phyloP scores from a whole-genome alignment of 305 asterid genomes.

The Euphrasia arctica region DNA sequence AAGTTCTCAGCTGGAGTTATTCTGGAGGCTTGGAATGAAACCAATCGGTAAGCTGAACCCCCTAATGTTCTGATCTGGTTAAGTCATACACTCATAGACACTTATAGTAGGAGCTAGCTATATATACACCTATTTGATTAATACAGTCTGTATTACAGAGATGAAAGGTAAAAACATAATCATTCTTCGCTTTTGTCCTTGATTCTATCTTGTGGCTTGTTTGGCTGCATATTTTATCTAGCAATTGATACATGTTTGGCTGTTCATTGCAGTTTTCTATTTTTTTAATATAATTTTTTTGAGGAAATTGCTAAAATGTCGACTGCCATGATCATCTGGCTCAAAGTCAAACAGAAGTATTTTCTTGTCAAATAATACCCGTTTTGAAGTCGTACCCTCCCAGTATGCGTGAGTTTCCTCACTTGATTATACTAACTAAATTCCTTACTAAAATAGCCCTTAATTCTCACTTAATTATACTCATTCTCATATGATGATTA shows the following conservation, averaged over 20 bases:
- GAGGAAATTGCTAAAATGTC: too few relatives aligned
- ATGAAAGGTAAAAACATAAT: background rate
- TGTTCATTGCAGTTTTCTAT: background rate
- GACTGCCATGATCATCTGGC: too few relatives aligned
- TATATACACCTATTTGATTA: background rate
- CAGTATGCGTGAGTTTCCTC: too few relatives aligned
- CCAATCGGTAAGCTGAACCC: conserved; percentile 50
- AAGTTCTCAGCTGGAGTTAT: conserved; percentile 86
- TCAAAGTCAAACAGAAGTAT: too few relatives aligned
- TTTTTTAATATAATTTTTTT: background rate
- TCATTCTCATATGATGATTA: background rate
- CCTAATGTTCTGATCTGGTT: conserved; percentile 1
- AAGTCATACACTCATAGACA: background rate
- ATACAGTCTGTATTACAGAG: background rate
- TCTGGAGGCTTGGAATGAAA: conserved; percentile 86
- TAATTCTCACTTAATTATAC: background rate
- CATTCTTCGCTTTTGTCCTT: background rate
- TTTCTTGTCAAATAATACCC: too few relatives aligned
- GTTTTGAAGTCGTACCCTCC: too few relatives aligned
- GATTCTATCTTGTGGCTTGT: background rate
- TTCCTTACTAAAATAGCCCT: too few relatives aligned
- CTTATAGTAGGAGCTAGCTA: background rate
- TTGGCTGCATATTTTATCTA: background rate
- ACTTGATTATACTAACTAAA: too few relatives aligned
- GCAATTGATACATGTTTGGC: background rate